These are phyloP conservation scores for Xenosphaeropsis pyriputrescens DNA, from an alignment of 2,329 filamentous ascomycete species.

Conservation along the genomic window DNA sequence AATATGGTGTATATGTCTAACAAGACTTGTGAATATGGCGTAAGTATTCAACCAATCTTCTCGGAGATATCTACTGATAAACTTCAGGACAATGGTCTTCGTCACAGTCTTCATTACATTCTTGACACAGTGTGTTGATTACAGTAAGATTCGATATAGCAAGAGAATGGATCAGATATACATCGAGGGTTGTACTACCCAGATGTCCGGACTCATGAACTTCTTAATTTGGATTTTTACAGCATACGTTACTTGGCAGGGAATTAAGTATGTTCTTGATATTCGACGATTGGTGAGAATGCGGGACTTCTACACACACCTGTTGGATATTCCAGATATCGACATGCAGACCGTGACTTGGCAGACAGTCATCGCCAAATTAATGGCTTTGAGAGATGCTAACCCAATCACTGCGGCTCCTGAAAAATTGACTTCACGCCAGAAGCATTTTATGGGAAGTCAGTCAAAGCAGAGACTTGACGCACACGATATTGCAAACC, in stretches of 20 bases:
- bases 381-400: constrained; percentile 56
- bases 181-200: constrained; percentile 39
- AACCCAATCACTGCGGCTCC: constrained; percentile 46
- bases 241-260: constrained; percentile 47
- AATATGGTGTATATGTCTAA: constrained; percentile 53
- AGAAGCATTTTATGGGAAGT: constrained; percentile 51
- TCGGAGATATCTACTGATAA: constrained; percentile 3
- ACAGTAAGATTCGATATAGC: constrained; percentile 39
- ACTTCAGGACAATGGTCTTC: constrained; percentile 44
- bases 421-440: constrained; percentile 39
- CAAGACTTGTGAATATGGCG: constrained; percentile 39
- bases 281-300: constrained; percentile 45
- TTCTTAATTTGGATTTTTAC: constrained; percentile 42
- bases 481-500: constrained; percentile 92
- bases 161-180: constrained; percentile 32
- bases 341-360: constrained; percentile 64
- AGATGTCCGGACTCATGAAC: constrained; percentile 23
- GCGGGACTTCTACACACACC: constrained; percentile 55
- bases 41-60: constrained; percentile 19
- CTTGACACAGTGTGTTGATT: constrained; percentile 55
- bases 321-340: constrained; percentile 51
- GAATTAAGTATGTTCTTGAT: constrained; percentile 40
- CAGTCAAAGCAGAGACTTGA: constrained; percentile 91
- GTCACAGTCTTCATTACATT: constrained; percentile 55
- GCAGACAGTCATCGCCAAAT: constrained; percentile 54